Conservation (phyloP, 2,329 filamentous ascomycete species). For the Cladosporium sp. region DNA sequence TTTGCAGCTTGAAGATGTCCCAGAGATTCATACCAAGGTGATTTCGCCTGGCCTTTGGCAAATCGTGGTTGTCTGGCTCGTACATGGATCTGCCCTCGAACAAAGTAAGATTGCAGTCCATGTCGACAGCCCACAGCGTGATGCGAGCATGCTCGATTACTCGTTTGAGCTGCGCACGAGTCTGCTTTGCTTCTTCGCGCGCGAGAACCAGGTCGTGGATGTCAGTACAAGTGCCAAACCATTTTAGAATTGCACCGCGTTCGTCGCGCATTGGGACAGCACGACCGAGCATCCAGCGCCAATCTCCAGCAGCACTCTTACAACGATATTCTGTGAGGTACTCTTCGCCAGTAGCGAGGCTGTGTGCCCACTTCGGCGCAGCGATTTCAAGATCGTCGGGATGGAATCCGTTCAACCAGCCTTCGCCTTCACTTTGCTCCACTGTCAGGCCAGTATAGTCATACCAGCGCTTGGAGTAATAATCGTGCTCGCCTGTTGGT, state of each 20-base stretch:
- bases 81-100: slow-evolving; percentile 59
- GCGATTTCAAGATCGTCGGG: slow-evolving; percentile 63
- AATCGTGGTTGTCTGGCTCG: slow-evolving; percentile 9
- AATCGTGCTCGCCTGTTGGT: slow-evolving; percentile 63
- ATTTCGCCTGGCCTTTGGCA: slow-evolving; percentile 18
- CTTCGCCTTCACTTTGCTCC: slow-evolving; percentile 58
- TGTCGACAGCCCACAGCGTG: slow-evolving; percentile 70
- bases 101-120: slow-evolving; percentile 58
- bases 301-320: slow-evolving; percentile 61
- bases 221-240: slow-evolving; percentile 78
- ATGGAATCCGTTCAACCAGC: slow-evolving; percentile 64
- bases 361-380: slow-evolving; percentile 56
- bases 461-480: slow-evolving; percentile 75
- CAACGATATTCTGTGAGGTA: slow-evolving; percentile 70
- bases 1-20: slow-evolving; percentile 51
- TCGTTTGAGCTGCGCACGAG: slow-evolving; percentile 65
- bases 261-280: slow-evolving; percentile 65
- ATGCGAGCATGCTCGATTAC: slow-evolving; percentile 73
- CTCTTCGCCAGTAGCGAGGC: slow-evolving; percentile 62
- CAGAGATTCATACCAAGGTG: slow-evolving; percentile 60
- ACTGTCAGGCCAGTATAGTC: slow-evolving; percentile 67
- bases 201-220: slow-evolving; percentile 70
- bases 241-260: slow-evolving; percentile 67
- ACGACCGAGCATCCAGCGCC: slow-evolving; percentile 74
- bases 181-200: slow-evolving; percentile 61